Percentiles rank a stretch among this genome's conserved stretches.
phyloP scores from a whole-genome alignment of 257 asterid species.

The Scutellaria minor region DNA sequence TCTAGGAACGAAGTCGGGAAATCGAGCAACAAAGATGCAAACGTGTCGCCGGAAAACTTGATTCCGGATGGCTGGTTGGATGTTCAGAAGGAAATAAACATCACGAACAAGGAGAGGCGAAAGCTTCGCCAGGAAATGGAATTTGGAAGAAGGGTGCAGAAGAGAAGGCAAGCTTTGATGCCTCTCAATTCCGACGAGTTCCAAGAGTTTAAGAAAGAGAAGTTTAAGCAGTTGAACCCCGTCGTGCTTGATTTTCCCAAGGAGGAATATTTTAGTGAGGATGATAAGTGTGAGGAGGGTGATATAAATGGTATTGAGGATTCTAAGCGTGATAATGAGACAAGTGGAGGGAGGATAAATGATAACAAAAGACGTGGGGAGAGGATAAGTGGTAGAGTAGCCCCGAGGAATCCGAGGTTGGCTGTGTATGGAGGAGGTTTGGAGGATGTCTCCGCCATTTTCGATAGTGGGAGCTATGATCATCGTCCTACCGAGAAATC shows the following conservation, averaged over 20 bases:
- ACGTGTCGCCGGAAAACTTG: constrained; percentile 62
- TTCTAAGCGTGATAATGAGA: neutral
- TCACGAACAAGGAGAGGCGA: constrained; percentile 88
- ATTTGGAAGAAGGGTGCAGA: constrained; percentile 69
- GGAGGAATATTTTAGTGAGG: constrained; percentile 31
- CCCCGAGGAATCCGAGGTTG: constrained; percentile 85
- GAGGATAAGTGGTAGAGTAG: constrained; percentile 49
- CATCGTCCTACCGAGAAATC: constrained; percentile 47
- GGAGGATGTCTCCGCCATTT: constrained; percentile 76
- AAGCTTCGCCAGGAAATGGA: constrained; percentile 63
- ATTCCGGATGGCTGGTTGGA: constrained; percentile 87
- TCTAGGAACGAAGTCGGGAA: constrained; percentile 1
- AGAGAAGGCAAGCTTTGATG: constrained; percentile 56
- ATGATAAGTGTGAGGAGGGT: neutral
- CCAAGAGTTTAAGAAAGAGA: constrained; percentile 56
- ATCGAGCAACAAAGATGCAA: constrained; percentile 26
- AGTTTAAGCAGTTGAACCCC: constrained; percentile 70
- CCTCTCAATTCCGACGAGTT: constrained; percentile 57
- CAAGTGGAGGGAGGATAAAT: constrained; percentile 2
- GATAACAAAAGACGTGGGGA: constrained; percentile 20
- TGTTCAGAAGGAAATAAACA: constrained; percentile 64
- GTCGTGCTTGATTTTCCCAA: constrained; percentile 71
- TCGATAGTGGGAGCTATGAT: constrained; percentile 64
- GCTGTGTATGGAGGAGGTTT: constrained; percentile 87
- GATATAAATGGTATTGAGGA: constrained; percentile 16